Evolutionary conservation across 345 rosid species (phyloP), one percentile per base, ranked within the genome.

Genomic region (Ceriops tagal): DNA sequence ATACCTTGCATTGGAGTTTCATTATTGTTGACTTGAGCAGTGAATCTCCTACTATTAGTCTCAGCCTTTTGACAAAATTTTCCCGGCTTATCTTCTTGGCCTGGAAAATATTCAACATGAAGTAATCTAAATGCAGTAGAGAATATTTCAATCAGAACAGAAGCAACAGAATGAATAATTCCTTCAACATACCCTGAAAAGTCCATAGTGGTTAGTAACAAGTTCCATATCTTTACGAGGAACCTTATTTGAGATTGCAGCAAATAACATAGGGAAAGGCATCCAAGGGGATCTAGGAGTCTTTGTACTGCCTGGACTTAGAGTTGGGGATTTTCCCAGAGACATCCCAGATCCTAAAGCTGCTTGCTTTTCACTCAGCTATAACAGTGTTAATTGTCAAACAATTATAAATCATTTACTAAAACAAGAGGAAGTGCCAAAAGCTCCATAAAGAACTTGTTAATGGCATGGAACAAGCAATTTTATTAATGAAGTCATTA

Each of bases 251-350:
- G 96, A 76, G 57, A 96, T 89, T n/a, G 93, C 97, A 72, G 92
- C 86, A 85, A 96, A 92, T 77, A 96, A 69, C 81, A 74, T 75
- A 11, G 93, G 87, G 61, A 96, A 90, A 57, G 99, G 97, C 96
- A 96, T 88, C 92, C 93, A 96, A 28, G 99, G 99, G 32, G 97
- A 96, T 72, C 81, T 88, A 43, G 91, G 92, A 70, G 82, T 81
- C 65, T 75, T 88, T 18, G 83, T 77, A 51, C 78, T 73, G 80
- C 86, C 85, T 31, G 97, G 86, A 69, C 84, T 84, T 1, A 76
- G 71, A 72, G 88, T 87, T 71, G 86, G 79, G 58, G 87, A 85
- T 61, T 84, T 89, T 64, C 82, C 87, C 61, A 67, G 71, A 58
- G 86, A 80, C 37, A 75, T 83, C 65, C 82, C 84, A 63, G 75